Conservation (phyloP, 2,329 filamentous ascomycete species). For the Colletotrichum melonis region DNA sequence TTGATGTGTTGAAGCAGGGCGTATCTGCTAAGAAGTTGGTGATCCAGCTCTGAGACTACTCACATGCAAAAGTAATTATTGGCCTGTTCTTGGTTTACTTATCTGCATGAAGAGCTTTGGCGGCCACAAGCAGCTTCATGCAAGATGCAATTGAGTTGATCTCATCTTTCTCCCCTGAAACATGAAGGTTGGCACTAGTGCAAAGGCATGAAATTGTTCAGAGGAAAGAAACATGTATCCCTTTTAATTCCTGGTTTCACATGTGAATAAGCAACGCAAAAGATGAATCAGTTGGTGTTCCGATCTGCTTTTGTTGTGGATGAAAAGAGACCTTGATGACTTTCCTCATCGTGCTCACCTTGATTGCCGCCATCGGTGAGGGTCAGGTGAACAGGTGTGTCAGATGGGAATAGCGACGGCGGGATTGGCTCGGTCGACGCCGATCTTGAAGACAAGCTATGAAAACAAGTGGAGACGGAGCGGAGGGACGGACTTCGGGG, state of each 20-base stretch:
- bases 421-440: constrained; percentile 25
- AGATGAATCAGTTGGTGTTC: background rate
- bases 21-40: constrained; percentile 10
- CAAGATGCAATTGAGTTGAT: constrained; percentile 11
- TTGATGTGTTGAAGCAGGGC: background rate
- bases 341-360: background rate
- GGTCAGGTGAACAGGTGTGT: background rate
- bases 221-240: background rate
- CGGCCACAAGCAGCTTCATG: background rate
- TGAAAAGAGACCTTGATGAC: too few species aligned
- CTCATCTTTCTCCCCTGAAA: background rate
- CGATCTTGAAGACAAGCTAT: background rate
- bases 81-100: too few species aligned
- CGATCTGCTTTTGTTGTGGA: background rate
- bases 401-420: background rate
- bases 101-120: background rate
- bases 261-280: background rate
- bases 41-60: background rate
- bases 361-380: background rate
- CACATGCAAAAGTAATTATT: background rate
- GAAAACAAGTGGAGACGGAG: background rate
- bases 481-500: constrained; percentile 16
- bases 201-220: background rate
- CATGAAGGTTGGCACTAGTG: background rate
- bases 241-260: background rate